Conservation (phyloP, 2,329 filamentous ascomycete genomes). For the Chalaropsis ovoidea region DNA sequence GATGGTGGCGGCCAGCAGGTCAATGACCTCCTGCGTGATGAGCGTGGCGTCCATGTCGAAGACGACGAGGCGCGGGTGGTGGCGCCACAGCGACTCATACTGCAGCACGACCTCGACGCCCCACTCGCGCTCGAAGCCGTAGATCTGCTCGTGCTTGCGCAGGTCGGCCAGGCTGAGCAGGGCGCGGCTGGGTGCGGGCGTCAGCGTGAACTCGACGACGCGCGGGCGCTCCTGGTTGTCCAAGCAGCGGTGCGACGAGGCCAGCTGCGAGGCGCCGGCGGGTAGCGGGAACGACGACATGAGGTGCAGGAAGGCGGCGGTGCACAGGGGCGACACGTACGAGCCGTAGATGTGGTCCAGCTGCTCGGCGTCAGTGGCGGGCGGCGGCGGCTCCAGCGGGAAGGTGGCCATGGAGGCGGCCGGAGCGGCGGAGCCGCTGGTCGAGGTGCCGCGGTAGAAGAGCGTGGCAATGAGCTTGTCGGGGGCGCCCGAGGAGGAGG, state of each 20-base stretch:
- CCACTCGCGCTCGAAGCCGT: conserved; percentile 79
- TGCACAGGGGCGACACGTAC: conserved; percentile 54
- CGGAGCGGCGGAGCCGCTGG: conserved; percentile 42
- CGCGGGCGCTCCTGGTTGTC: conserved; percentile 50
- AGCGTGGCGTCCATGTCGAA: conserved; percentile 99
- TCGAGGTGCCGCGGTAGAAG: conserved; percentile 44
- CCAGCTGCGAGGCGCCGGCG: conserved; percentile 42
- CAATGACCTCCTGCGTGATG: conserved; percentile 95
- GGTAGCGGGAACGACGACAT: conserved; percentile 53
- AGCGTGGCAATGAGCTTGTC: conserved; percentile 52
- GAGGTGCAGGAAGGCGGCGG: conserved; percentile 55
- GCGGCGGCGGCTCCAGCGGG: conserved; percentile 46
- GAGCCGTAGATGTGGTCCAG: conserved; percentile 57
- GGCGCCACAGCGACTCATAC: conserved; percentile 59
- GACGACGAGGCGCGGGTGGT: conserved; percentile 75
- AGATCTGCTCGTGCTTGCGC: conserved; percentile 69
- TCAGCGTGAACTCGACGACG: conserved; percentile 57
- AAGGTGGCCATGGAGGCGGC: conserved; percentile 49
- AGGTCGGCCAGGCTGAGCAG: conserved; percentile 60
- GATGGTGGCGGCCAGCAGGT: conserved; percentile 78
- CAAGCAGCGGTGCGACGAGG: conserved; percentile 55
- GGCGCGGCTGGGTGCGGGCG: conserved; percentile 49
- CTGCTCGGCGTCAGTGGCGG: conserved; percentile 43
- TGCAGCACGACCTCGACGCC: conserved; percentile 77
- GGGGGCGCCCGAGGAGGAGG: conserved; percentile 29